These are phyloP conservation scores for Exsudoporus frostii DNA, from an alignment of 768 basidiomycete genomes.

Conservation along the genomic window DNA sequence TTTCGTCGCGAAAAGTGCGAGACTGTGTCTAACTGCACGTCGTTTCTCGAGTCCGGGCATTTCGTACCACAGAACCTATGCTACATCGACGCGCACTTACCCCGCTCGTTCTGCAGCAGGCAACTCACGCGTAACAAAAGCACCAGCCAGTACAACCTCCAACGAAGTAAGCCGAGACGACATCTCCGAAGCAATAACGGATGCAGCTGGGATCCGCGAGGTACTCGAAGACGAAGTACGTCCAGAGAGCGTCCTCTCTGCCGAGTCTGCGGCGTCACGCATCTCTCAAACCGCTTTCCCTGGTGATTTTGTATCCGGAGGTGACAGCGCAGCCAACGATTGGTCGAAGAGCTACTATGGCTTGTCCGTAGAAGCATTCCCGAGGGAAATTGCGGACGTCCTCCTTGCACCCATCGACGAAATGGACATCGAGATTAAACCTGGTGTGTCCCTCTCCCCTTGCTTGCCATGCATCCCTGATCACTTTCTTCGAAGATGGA, in stretches of 20 bases:
- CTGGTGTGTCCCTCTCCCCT: slow-evolving; percentile 50
- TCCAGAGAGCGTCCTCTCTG: slow-evolving; percentile 10
- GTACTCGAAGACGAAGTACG: slow-evolving; percentile 13
- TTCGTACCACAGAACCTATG: slow-evolving; percentile 14
- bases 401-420: slow-evolving; percentile 74
- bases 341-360: slow-evolving; percentile 91
- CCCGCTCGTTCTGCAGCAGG: slow-evolving; percentile 22
- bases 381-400: slow-evolving; percentile 67
- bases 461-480: not conserved
- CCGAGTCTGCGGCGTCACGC: slow-evolving; percentile 8
- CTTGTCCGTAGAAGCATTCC: slow-evolving; percentile 71
- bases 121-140: slow-evolving; percentile 24
- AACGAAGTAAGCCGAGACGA: slow-evolving; percentile 19
- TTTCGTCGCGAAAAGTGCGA: slow-evolving; percentile 9
- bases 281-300: slow-evolving; percentile 24
- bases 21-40: slow-evolving; percentile 10
- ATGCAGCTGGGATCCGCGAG: slow-evolving; percentile 16
- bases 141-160: slow-evolving; percentile 31
- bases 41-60: not conserved
- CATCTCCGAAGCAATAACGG: slow-evolving; percentile 20
- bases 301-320: slow-evolving; percentile 25
- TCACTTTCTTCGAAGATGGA: slow-evolving; percentile 56
- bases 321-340: slow-evolving; percentile 45
- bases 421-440: slow-evolving; percentile 88
- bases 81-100: slow-evolving; percentile 24